Base-by-base conservation (phyloP, 2,329 filamentous ascomycete species). In the Raffaelea ambrosiae region DNA sequence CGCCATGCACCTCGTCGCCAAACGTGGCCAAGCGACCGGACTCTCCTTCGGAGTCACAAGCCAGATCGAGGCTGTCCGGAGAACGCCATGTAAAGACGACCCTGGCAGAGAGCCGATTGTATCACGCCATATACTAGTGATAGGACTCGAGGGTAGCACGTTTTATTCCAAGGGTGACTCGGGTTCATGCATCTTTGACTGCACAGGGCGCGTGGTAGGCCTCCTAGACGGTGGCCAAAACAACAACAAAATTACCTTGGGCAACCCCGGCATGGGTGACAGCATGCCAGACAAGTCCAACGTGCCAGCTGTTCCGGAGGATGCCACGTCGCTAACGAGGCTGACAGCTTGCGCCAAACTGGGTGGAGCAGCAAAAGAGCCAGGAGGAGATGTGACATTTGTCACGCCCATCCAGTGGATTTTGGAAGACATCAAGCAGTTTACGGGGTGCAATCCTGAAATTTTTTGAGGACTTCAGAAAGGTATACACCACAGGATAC, bases 21-120 rank as follows among this genome's bases (percentile, higher is more conserved):
- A 47, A 8, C 46, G 46, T 5, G 46, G 46, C 33, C 46, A 39
- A 13, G 21, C 16, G n/a, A 39, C 46, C 16, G 40, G 46, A 5
- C 13, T 47, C 5, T 21, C 21, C 4, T 47, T 47, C 31, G 46
- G 40, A 10, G 22, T 47, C 10, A 47, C 40, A 1, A 47, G 43
- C 40, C 20, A 39, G 8, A 47, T 47, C 31, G 46, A 47, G 40
- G 46, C 40, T 1, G 46, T 43, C 5, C 46, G 46, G 31, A 29
- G 22, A 20, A 20, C 20, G 11, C 19, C 19, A 33, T 33, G 9
- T 16, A 9, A 9, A 9, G 31, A 9, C 31, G 31, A 16, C 31
- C 9, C 16, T 9, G 31, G 16, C 16, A 16, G 31, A 33, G 31
- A 33, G n/a, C n/a, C 31, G 31, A 16, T 33, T 16, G 16, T 33